Evolutionary conservation across 139 green algal species (phyloP).

Genomic region (Zygnema cylindricum): DNA sequence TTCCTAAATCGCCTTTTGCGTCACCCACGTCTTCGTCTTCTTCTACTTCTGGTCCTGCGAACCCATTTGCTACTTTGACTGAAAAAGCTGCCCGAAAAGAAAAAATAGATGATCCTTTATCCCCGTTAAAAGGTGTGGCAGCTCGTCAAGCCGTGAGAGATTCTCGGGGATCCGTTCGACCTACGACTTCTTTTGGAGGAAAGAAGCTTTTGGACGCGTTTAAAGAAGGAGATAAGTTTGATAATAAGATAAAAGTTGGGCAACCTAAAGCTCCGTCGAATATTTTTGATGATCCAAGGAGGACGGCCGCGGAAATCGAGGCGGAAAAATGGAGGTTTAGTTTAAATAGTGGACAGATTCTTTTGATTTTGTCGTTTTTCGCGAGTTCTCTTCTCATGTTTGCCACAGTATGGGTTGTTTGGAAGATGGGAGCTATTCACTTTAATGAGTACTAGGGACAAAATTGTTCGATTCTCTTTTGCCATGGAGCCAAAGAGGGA

Average conservation of each 20-base stretch:
- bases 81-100: neutral
- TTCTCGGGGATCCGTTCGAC: neutral
- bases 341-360: slow-evolving; percentile 39
- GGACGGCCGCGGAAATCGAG: slow-evolving; percentile 31
- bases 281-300: slow-evolving; percentile 24
- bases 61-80: neutral
- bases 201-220: neutral
- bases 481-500: too few species aligned
- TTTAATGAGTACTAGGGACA: slow-evolving; percentile 54
- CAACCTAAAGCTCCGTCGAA: slow-evolving; percentile 14
- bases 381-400: slow-evolving; percentile 62
- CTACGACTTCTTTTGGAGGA: neutral
- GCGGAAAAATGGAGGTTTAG: slow-evolving; percentile 49
- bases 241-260: slow-evolving; percentile 19
- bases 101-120: neutral
- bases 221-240: slow-evolving; percentile 1
- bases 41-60: neutral
- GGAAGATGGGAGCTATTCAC: slow-evolving; percentile 53
- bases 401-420: slow-evolving; percentile 63
- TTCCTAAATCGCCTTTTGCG: neutral
- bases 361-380: slow-evolving; percentile 66
- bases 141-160: neutral
- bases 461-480: too few species aligned
- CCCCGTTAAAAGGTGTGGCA: neutral
- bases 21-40: neutral